A percentile compares a stretch with the other conserved stretches of the same genome.
Conservation (phyloP, 257 asterid species). For the Rehmannia glutinosa region DNA sequence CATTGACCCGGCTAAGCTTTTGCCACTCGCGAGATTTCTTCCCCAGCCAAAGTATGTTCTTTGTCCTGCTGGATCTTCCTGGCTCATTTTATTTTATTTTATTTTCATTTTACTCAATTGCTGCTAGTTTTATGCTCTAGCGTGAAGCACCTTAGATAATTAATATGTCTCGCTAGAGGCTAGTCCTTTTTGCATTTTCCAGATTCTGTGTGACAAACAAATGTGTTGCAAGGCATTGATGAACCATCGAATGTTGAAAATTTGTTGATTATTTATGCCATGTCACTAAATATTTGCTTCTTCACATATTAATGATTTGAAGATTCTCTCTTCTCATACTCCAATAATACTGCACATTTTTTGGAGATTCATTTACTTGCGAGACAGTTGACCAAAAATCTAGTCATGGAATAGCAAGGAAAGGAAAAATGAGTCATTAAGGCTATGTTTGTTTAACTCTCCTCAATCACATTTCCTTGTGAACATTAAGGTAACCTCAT, state of each 20-base stretch:
- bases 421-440: no score
- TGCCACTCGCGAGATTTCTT: slow-evolving; percentile 68
- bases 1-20: slow-evolving; percentile 85
- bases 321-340: neutral
- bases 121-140: neutral
- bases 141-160: neutral
- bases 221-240: neutral
- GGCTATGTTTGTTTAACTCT: no score
- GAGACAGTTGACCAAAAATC: neutral
- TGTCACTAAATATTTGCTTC: neutral
- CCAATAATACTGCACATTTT: neutral
- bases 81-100: neutral
- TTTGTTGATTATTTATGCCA: no score
- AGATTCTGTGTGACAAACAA: no score
- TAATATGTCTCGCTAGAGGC: no score
- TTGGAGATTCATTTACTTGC: neutral
- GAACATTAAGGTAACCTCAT: no score
- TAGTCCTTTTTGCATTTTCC: no score
- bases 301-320: no score
- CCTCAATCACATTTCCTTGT: no score
- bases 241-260: neutral
- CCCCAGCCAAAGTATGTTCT: slow-evolving; percentile 71
- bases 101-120: no score
- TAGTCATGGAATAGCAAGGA: no score
- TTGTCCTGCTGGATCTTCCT: neutral